These are phyloP conservation scores for Geranium incanum DNA, from an alignment of 441 rosid genomes.

Conservation along the genomic window DNA sequence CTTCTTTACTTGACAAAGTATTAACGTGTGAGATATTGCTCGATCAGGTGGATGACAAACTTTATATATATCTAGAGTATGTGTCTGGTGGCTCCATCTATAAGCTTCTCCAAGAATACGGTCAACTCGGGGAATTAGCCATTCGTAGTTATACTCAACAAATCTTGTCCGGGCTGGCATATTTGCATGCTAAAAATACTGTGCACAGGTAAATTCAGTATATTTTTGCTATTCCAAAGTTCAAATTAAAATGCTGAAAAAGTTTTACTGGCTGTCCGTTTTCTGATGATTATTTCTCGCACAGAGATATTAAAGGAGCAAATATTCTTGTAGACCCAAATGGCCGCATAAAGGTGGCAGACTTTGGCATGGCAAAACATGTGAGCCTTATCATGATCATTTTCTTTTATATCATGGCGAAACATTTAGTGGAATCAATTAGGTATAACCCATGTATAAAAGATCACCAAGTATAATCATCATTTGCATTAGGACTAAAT, in stretches of 20 bases:
- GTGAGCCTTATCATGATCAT: conserved; percentile 39
- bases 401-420: conserved; percentile 7
- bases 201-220: conserved; percentile 69
- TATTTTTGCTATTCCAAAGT: conserved; percentile 1
- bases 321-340: conserved; percentile 86
- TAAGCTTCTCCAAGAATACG: conserved; percentile 92
- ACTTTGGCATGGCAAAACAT: conserved; percentile 99
- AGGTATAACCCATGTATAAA: conserved; percentile 5
- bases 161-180: conserved; percentile 85
- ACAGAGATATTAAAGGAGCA: conserved; percentile 98
- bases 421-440: not conserved
- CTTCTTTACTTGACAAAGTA: conserved; percentile 4
- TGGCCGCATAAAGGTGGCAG: conserved; percentile 92
- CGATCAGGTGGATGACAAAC: conserved; percentile 69
- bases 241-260: conserved; percentile 2
- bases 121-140: conserved; percentile 72
- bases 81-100: conserved; percentile 97
- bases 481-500: conserved; percentile 5
- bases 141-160: conserved; percentile 92
- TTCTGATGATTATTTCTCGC: conserved; percentile 16
- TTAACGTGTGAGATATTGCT: conserved; percentile 14
- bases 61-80: conserved; percentile 90
- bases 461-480: conserved; percentile 9
- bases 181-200: conserved; percentile 71
- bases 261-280: conserved; percentile 1